These are phyloP conservation scores for Skeletonema grethae DNA, from an alignment of 108 stramenopile genomes.

Conservation along the genomic window DNA sequence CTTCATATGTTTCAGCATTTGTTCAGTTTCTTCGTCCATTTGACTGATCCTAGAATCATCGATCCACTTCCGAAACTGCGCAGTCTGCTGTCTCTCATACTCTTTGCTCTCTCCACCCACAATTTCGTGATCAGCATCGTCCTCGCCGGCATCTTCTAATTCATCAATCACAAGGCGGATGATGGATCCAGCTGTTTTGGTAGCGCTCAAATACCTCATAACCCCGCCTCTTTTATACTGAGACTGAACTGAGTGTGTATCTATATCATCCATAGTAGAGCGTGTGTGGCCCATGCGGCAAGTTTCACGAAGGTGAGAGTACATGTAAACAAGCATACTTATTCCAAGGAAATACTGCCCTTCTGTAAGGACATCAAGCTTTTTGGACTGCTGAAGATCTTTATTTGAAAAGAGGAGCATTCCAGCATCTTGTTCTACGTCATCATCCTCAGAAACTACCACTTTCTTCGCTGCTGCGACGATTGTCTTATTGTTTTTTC, in stretches of 20 bases:
- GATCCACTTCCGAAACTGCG: slow-evolving; percentile 24
- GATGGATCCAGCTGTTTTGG: slow-evolving; percentile 27
- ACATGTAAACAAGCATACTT: slow-evolving; percentile 30
- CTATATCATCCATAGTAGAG: slow-evolving; percentile 12
- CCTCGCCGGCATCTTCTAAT: slow-evolving; percentile 5
- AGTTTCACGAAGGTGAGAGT: slow-evolving; percentile 22
- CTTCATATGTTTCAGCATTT: slow-evolving; percentile 14
- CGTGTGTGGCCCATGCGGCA: slow-evolving; percentile 15
- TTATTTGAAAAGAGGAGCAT: slow-evolving; percentile 1
- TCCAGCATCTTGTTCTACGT: background rate
- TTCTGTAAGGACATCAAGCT: slow-evolving; percentile 20
- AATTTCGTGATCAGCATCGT: slow-evolving; percentile 17
- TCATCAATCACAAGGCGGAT: slow-evolving; percentile 25
- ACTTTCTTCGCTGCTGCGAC: background rate
- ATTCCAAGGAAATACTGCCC: slow-evolving; percentile 26
- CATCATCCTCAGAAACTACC: background rate
- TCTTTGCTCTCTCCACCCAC: slow-evolving; percentile 12
- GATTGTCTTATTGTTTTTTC: background rate
- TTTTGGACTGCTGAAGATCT: background rate
- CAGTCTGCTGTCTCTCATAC: slow-evolving; percentile 17
- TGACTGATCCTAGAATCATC: slow-evolving; percentile 22
- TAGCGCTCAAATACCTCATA: background rate
- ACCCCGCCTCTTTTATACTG: background rate
- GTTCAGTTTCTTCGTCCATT: slow-evolving; percentile 14
- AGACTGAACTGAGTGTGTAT: slow-evolving; percentile 13